Evolutionary conservation across 2,329 filamentous ascomycete genomes (phyloP).

Genomic region (Hypoxylon sp.): DNA sequence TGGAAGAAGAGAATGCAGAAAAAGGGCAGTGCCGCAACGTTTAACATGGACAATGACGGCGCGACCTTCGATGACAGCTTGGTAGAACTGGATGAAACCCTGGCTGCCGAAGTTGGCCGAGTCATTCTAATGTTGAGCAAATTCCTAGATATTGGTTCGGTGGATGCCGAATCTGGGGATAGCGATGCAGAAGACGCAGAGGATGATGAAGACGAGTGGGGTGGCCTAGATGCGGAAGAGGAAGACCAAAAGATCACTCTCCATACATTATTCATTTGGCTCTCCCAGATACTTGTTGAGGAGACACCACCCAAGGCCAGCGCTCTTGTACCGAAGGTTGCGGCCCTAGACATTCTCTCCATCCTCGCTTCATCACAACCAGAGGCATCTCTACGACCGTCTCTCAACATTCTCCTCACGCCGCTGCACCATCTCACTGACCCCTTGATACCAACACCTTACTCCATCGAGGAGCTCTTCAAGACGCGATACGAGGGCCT

Average conservation of each 20-base stretch:
- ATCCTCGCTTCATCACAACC: conserved; percentile 76
- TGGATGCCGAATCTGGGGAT: conserved; percentile 58
- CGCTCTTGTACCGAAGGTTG: conserved; percentile 80
- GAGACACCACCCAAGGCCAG: conserved; percentile 76
- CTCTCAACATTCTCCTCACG: conserved; percentile 72
- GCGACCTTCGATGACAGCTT: conserved; percentile 15
- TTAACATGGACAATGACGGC: conserved; percentile 26
- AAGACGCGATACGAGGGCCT: conserved; percentile 78
- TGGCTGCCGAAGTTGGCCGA: conserved; percentile 84
- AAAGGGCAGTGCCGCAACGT: conserved; percentile 24
- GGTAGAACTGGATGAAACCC: conserved; percentile 72
- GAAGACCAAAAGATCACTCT: conserved; percentile 65
- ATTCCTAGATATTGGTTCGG: conserved; percentile 72
- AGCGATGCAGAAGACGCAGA: conserved; percentile 61
- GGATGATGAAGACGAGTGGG: conserved; percentile 60
- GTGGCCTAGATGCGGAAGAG: conserved; percentile 55
- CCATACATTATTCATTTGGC: conserved; percentile 82
- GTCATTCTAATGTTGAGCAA: conserved; percentile 86
- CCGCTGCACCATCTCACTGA: conserved; percentile 88
- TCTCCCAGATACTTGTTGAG: conserved; percentile 83
- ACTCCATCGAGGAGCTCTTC: conserved; percentile 79
- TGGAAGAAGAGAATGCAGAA: conserved; percentile 53
- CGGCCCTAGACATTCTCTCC: conserved; percentile 81
- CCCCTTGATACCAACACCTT: conserved; percentile 78
- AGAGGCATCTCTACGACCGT: conserved; percentile 69